Percentiles rank a stretch among this genome's conserved stretches.
Evolutionary conservation across 306 rosid genomes (phyloP).

Genomic region (Lathyrus tuberosus): DNA sequence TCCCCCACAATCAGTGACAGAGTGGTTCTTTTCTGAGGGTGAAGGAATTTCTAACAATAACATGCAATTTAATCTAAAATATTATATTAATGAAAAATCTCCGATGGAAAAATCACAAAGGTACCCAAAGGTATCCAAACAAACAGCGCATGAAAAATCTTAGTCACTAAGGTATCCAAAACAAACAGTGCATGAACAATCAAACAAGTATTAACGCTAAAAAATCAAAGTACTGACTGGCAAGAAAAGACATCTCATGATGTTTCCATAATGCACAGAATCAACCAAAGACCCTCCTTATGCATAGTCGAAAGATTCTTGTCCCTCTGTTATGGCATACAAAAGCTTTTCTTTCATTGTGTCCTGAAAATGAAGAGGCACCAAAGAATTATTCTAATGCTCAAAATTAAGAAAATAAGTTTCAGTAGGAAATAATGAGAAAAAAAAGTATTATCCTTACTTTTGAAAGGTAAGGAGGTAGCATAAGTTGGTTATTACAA

Average conservation of each 20-base stretch:
- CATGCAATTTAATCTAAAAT: too few relatives aligned
- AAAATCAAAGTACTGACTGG: neutral
- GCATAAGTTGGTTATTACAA: neutral
- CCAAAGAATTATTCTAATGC: neutral
- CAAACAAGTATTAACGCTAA: neutral
- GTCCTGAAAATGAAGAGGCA: neutral
- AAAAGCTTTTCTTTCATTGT: neutral
- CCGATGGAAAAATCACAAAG: too few relatives aligned
- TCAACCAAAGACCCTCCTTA: conserved; percentile 1
- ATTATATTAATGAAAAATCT: too few relatives aligned
- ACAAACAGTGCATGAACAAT: neutral
- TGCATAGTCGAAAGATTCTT: neutral
- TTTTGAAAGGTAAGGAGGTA: neutral
- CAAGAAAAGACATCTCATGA: neutral
- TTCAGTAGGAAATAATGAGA: neutral
- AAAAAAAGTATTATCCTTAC: neutral
- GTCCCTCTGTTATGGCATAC: neutral
- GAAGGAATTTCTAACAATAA: too few relatives aligned
- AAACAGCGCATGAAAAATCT: neutral
- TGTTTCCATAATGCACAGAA: neutral
- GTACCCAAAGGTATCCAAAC: neutral
- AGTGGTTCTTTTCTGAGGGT: too few relatives aligned
- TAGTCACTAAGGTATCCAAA: neutral
- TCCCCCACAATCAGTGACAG: too few relatives aligned
- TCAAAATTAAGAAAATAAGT: conserved; percentile 2